Evolutionary conservation across 106 monocot genomes (phyloP), one percentile per base, ranked within the genome.

Genomic region (Dendrobium officinale): DNA sequence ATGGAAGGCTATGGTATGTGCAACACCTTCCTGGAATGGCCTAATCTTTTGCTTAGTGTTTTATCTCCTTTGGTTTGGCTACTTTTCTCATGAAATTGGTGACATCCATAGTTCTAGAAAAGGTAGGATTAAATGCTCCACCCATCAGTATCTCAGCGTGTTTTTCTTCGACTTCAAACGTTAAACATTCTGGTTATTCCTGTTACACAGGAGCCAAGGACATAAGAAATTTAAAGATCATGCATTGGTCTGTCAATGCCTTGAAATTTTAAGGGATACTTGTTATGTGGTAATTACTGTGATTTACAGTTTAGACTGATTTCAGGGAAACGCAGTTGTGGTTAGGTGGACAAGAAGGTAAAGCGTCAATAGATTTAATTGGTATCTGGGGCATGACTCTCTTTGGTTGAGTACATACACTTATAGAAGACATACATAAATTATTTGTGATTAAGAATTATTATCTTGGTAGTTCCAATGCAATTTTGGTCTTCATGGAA

Each of bases 1-100:
- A 99, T 99, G 99, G 99, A 99, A 90, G 99, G 99, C 83, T 99
- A 99, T 82, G 99, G 98, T 99, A 83, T 33, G 86, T 18, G 49
- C 26, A 77, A 72, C 3, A 66, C 33, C 24, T 70, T 70, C 40
- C 1, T 2, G 33, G 33, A 13, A 70, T 70, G 70, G 16, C 33
- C 16, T 61, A 61, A 61, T 66, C 26, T 70, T 37, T 37, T 37
- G 4, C 9, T 67, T 27, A 67, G 22, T 27, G 16, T 37, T 58
- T 58, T n/a, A 19, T 19, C 58, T 58, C n/a, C 58, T 58, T 58
- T 58, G 58, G 17, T 58, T n/a, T 58, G 20, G 5, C n/a, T 4
- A n/a, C 5, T 19, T n/a, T 58, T 58, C 20, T n/a, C 18, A 5
- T 58, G 58, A 19, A 58, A 58, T 17, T 17, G 6, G 58, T 58